Base-by-base conservation (phyloP, 768 basidiomycete species). In the Leucosporidium scottii region DNA sequence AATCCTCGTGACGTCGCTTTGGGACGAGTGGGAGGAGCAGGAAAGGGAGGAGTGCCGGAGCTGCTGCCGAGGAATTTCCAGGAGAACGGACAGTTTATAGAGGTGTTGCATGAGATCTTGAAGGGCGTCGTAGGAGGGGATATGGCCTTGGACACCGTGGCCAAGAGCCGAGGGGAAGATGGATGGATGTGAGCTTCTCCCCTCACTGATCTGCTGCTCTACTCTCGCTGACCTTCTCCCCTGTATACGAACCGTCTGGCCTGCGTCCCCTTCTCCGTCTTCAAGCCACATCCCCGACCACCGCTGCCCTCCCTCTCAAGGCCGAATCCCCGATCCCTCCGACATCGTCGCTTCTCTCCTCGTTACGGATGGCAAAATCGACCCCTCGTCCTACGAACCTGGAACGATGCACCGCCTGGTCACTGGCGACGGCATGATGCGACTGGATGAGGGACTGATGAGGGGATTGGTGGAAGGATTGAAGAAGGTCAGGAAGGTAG, bases 301-400 rank as follows among this genome's bases (percentile, higher is more conserved):
- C 28, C 65, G 71, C 44, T 47, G 57, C n/a, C 67, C 71, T 27
- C 59, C 71, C 44, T 67, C 66, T 51, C 56, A 65, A 10, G 66
- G 69, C 63, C 67, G 71, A 17, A 51, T 61, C 23, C 59, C 67
- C 2, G 53, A 66, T 57, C 71, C 71, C 1, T 59, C 66, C 57
- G 71, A 72, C 62, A 64, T 72, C 51, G 31, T 72, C 67, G 71
- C 62, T 23, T 72, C 71, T 1, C 34, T 72, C 59, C 65, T 72
- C 54, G 67, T 69, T 21, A 25, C 64, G 10, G 1, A 48, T 13
- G 62, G 62, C 20, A 1, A 62, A n/a, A 6, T 72, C 56, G 65
- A 59, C 15, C 30, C 49, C 6, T 17, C n/a, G 0, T 48, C 48
- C 9, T 72, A 69, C 62, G 65, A 66, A 36, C 59, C 61, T 4